Conservation (phyloP, 805 yeast species). For the Pichia insulana region DNA sequence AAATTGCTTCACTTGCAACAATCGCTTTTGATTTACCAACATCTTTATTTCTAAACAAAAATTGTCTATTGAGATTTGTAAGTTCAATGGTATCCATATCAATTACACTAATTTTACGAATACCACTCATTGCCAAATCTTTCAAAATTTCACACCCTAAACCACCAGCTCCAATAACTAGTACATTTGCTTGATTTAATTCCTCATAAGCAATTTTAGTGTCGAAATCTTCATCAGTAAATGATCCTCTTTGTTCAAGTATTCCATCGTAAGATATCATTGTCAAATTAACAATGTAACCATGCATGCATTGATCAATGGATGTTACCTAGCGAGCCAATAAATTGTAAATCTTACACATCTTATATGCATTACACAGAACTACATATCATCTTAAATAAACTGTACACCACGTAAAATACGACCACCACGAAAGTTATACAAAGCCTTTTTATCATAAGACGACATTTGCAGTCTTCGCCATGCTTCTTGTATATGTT, state of each 20-base stretch:
- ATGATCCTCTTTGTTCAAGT: conserved; percentile 21
- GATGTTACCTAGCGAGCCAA: no score
- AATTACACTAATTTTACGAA: conserved; percentile 53
- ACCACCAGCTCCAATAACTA: conserved; percentile 74
- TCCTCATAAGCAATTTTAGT: conserved; percentile 15
- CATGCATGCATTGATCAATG: no score
- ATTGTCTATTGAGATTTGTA: conserved; percentile 71
- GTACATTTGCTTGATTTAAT: conserved; percentile 21
- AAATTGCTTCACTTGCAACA: conserved; percentile 53
- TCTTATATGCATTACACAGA: no score
- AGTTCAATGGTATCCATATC: conserved; percentile 81
- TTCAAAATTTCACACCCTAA: conserved; percentile 75
- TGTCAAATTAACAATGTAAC: neutral
- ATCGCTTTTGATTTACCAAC: conserved; percentile 60
- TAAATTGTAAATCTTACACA: no score
- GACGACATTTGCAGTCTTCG: conserved; percentile 56
- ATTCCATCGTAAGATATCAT: conserved; percentile 5
- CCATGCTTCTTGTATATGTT: conserved; percentile 87
- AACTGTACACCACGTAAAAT: conserved; percentile 44
- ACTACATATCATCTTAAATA: conserved; percentile 30
- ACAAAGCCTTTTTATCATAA: conserved; percentile 51
- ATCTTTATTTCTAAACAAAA: conserved; percentile 51
- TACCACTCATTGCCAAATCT: conserved; percentile 63
- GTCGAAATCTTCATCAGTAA: conserved; percentile 26
- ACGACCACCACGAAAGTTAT: conserved; percentile 67